Percentiles rank a stretch among this genome's conserved stretches.
These are phyloP conservation scores for Salinomyces thailandicus DNA, from an alignment of 2,329 filamentous ascomycete species.

Conservation along the genomic window DNA sequence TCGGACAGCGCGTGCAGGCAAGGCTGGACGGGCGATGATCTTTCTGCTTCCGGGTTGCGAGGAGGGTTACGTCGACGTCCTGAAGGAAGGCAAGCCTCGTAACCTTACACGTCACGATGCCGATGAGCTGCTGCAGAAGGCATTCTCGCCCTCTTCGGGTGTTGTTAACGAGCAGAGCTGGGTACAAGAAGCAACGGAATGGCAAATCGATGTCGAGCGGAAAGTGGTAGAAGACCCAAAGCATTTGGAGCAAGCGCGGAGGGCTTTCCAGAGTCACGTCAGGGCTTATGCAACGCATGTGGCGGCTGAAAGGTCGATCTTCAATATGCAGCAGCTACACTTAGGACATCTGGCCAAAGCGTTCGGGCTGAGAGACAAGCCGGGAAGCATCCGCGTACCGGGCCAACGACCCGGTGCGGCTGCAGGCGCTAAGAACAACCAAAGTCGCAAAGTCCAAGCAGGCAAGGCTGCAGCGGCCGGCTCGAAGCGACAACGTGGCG, in stretches of 20 bases:
- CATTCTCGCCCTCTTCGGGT: conserved; percentile 37
- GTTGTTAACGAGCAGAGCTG: conserved; percentile 38
- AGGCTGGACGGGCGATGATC: conserved; percentile 73
- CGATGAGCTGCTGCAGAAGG: conserved; percentile 58
- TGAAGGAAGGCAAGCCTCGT: conserved; percentile 57
- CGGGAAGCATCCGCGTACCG: conserved; percentile 59
- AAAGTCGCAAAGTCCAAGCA: conserved; percentile 28
- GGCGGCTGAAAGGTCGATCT: conserved; percentile 70
- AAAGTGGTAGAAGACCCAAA: conserved; percentile 55
- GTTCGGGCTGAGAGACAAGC: conserved; percentile 80
- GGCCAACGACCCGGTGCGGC: conserved; percentile 40
- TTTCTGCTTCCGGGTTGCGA: conserved; percentile 87
- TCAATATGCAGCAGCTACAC: conserved; percentile 86
- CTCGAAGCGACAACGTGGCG: conserved; percentile 17
- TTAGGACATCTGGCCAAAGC: conserved; percentile 89
- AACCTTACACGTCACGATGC: conserved; percentile 47
- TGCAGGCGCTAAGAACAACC: conserved; percentile 38
- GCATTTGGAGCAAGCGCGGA: conserved; percentile 68
- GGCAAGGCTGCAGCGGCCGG: conserved; percentile 25
- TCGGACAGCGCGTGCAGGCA: conserved; percentile 85
- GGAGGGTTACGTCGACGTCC: conserved; percentile 74
- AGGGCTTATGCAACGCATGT: conserved; percentile 92
- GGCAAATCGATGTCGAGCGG: conserved; percentile 55
- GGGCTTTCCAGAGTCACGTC: conserved; percentile 84
- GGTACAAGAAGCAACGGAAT: conserved; percentile 57